A percentile compares a stretch with the other conserved stretches of the same genome.
phyloP scores from a whole-genome alignment of 192 early-diverging fungal genomes.

The Podila minutissima region DNA sequence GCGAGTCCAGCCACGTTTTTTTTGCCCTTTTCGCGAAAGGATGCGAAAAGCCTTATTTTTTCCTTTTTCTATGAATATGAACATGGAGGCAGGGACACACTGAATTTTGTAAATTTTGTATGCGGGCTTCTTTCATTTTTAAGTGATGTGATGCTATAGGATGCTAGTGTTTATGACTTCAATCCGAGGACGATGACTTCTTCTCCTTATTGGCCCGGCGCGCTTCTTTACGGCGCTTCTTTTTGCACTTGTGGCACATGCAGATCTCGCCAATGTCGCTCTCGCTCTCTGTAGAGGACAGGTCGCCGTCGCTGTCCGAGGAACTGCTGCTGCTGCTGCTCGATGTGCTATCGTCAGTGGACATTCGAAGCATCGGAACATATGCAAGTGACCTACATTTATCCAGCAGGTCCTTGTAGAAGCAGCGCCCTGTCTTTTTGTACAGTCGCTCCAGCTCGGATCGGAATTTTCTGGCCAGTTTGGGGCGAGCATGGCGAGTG shows the following conservation, averaged over 20 bases:
- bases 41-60: too few species aligned
- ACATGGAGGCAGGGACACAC: too few species aligned
- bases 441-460: slow-evolving; percentile 49
- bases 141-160: too few species aligned
- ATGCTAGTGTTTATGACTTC: too few species aligned
- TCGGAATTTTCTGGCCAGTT: slow-evolving; percentile 58
- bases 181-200: background rate
- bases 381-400: slow-evolving; percentile 53
- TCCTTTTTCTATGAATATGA: too few species aligned
- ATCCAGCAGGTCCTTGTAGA: slow-evolving; percentile 47
- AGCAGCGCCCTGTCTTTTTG: slow-evolving; percentile 44
- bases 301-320: slow-evolving; percentile 35
- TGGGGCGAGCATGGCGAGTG: slow-evolving; percentile 66
- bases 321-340: slow-evolving; percentile 50
- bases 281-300: slow-evolving; percentile 59
- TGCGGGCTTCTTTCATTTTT: too few species aligned
- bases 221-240: slow-evolving; percentile 54
- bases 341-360: slow-evolving; percentile 55
- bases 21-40: too few species aligned
- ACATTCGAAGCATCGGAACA: slow-evolving; percentile 56
- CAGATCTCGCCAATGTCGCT: slow-evolving; percentile 64
- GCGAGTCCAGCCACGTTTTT: too few species aligned
- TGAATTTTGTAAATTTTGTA: too few species aligned
- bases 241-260: slow-evolving; percentile 68
- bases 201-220: slow-evolving; percentile 18